Percentiles rank a stretch among this genome's conserved stretches.
Conservation (phyloP, 768 basidiomycete genomes). For the Mycena venus region DNA sequence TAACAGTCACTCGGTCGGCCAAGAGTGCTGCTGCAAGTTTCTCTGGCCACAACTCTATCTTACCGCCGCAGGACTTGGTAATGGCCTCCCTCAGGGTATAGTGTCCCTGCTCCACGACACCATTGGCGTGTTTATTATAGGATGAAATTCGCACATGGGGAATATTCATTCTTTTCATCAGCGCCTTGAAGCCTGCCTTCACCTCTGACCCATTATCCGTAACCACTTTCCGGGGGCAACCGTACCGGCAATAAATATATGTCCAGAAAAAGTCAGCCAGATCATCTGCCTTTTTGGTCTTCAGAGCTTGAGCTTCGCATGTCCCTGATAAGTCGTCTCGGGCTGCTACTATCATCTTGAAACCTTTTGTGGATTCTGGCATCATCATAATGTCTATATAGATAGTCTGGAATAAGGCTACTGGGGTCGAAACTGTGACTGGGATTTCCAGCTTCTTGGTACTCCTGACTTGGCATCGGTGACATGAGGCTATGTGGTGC, state of each 20-base stretch:
- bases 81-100: too few species aligned
- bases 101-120: too few species aligned
- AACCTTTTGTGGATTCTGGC: slow-evolving; percentile 28
- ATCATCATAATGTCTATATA: slow-evolving; percentile 46
- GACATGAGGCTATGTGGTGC: slow-evolving; percentile 42
- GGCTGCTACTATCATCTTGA: too few species aligned
- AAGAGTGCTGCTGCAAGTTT: slow-evolving; percentile 37
- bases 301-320: slow-evolving; percentile 45
- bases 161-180: slow-evolving; percentile 19
- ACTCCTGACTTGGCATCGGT: slow-evolving; percentile 47
- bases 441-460: slow-evolving; percentile 37
- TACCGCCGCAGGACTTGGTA: too few species aligned
- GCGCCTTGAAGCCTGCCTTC: slow-evolving; percentile 32
- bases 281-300: slow-evolving; percentile 8
- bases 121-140: too few species aligned
- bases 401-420: slow-evolving; percentile 29
- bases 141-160: too few species aligned
- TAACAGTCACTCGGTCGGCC: slow-evolving; percentile 38
- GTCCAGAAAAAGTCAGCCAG: slow-evolving; percentile 48
- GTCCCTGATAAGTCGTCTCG: slow-evolving; percentile 46
- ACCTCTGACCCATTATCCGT: slow-evolving; percentile 48
- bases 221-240: too few species aligned
- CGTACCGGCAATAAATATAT: slow-evolving; percentile 37
- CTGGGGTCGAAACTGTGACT: slow-evolving; percentile 23
- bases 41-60: slow-evolving; percentile 40